Evolutionary conservation across 495 filamentous ascomycete genomes (phyloP), one percentile per base, ranked within the genome.

Genomic region (Lophiostoma macrostomum): DNA sequence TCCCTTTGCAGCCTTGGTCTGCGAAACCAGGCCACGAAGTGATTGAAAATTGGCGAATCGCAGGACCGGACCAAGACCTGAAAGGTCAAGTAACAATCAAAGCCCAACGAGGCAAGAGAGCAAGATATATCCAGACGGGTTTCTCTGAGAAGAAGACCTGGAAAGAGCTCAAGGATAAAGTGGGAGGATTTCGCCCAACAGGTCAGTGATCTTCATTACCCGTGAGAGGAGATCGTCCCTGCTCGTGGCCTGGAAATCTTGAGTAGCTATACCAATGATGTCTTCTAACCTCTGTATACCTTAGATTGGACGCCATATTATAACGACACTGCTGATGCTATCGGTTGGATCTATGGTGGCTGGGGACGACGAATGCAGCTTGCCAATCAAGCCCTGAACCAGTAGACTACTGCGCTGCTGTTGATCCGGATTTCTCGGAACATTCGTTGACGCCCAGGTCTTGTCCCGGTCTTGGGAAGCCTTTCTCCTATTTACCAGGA

Each of bases 341-440:
- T 44, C 4, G 54, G 60, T 2, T 63, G 60, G 60, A 39, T 63
- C 4, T 63, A 63, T 25, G 54, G 60, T 12, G 60, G 60, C 2
- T 63, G 54, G 53, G 50, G 43, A 18, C 34, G 50, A 12, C 4
- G 60, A 22, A 58, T 50, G 27, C 43, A 55, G 16, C 29, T 58
- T 3, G 60, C 60, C 5, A 35, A 34, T 23, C 24, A 27, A 14
- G 55, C 48, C 1, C 48, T 52, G 22, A 55, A 35, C 27, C 5
- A 44, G 7, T 45, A 16, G 12, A n/a, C 27, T 19, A 31, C 25
- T 4, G n/a, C 38, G n/a, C 24, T 12, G 19, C 39, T 43, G 30
- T 47, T 47, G 37, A 45, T n/a, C 22, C 46, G 46, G 54, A 14
- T 28, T 5, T 10, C 7, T 45, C 46, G 46, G 46, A 35, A 30